phyloP scores from a whole-genome alignment of 2,329 filamentous ascomycete genomes.

The Fusarium subtropicale region DNA sequence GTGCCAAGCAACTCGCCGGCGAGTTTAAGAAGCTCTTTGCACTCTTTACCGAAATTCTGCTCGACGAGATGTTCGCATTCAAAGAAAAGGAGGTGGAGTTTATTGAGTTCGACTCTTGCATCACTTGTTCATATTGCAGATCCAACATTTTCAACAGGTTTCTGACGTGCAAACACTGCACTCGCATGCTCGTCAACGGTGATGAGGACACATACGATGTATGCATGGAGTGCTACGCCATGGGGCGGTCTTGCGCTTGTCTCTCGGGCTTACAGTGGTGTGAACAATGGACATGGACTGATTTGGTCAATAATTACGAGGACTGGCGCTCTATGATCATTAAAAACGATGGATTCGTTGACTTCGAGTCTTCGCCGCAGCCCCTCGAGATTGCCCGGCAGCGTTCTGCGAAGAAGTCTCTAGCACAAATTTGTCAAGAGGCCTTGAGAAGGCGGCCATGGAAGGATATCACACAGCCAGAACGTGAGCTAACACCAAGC shows the following conservation, averaged over 20 bases:
- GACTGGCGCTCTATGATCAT: conserved; percentile 84
- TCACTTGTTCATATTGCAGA: conserved; percentile 95
- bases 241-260: conserved; percentile 93
- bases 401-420: conserved; percentile 76
- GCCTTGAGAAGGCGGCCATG: conserved; percentile 84
- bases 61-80: conserved; percentile 86
- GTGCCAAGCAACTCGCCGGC: conserved; percentile 75
- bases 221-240: conserved; percentile 98
- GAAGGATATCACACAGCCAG: conserved; percentile 79
- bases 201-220: conserved; percentile 91
- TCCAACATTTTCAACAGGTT: conserved; percentile 98
- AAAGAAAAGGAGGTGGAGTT: conserved; percentile 79
- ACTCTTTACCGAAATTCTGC: conserved; percentile 80
- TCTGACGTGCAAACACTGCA: conserved; percentile 88
- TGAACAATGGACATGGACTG: conserved; percentile 90
- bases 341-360: conserved; percentile 74
- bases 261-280: conserved; percentile 89
- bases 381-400: conserved; percentile 77
- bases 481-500: conserved; percentile 59
- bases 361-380: conserved; percentile 73
- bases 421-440: conserved; percentile 94
- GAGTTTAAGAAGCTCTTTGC: conserved; percentile 86
- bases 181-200: conserved; percentile 72
- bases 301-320: conserved; percentile 82
- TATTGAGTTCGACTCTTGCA: conserved; percentile 85